A percentile compares a stretch with the other conserved stretches of the same genome.
These are phyloP conservation scores for Jamesozyma hellenica DNA, from an alignment of 805 yeast genomes.

Conservation along the genomic window DNA sequence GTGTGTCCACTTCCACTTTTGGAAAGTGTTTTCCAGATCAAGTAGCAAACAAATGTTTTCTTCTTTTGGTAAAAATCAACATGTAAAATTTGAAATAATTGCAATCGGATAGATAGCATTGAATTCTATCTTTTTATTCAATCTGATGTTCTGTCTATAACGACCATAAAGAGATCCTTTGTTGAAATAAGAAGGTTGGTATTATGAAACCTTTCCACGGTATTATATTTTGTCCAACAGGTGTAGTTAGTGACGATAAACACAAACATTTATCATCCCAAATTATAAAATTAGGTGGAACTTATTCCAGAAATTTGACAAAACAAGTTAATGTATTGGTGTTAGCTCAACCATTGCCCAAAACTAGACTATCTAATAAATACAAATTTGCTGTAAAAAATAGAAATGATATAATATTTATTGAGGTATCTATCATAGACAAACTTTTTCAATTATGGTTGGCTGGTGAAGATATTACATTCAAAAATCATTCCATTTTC, in stretches of 20 bases:
- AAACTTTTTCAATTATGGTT: slow-evolving; percentile 25
- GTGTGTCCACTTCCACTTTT: too few species aligned
- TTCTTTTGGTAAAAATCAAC: too few species aligned
- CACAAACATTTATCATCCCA: slow-evolving; percentile 37
- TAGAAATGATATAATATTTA: slow-evolving; percentile 22
- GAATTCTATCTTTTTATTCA: too few species aligned
- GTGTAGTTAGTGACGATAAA: slow-evolving; percentile 31
- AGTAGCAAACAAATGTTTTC: too few species aligned
- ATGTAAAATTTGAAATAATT: too few species aligned
- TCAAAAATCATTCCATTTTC: slow-evolving; percentile 5
- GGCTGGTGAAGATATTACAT: slow-evolving; percentile 21
- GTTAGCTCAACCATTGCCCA: slow-evolving; percentile 39
- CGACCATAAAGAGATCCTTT: too few species aligned
- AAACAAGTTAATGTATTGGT: slow-evolving; percentile 50
- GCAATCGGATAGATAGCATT: too few species aligned
- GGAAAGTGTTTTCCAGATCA: too few species aligned
- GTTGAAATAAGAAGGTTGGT: too few species aligned
- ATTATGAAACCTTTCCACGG: slow-evolving; percentile 35
- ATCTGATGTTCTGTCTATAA: too few species aligned
- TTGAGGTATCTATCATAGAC: slow-evolving; percentile 12
- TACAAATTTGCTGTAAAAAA: slow-evolving; percentile 22
- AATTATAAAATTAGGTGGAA: slow-evolving; percentile 51
- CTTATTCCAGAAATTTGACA: slow-evolving; percentile 45
- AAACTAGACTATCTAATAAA: slow-evolving; percentile 15
- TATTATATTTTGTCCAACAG: slow-evolving; percentile 48